Evolutionary conservation across 257 asterid species (phyloP).

Genomic region (Fraxinus americana): DNA sequence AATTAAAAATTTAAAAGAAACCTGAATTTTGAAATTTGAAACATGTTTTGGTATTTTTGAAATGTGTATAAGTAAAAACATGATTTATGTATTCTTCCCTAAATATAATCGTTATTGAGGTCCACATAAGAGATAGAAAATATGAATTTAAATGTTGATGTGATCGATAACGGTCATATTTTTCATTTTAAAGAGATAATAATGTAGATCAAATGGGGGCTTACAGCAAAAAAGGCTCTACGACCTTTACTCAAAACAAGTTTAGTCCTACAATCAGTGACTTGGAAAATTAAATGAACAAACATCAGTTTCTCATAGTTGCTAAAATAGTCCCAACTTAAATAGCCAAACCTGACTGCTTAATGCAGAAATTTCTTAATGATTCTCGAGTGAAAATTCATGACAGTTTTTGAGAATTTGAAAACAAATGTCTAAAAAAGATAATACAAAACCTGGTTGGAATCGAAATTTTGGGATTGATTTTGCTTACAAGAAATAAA

Average conservation of each 20-base stretch:
- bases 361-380: conserved; percentile 22
- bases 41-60: too few species aligned
- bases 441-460: conserved; percentile 30
- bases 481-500: conserved; percentile 32
- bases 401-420: background rate
- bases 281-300: background rate
- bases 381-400: conserved; percentile 7
- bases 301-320: conserved; percentile 38
- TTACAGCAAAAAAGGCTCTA: conserved; percentile 65
- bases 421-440: background rate
- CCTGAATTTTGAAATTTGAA: too few species aligned
- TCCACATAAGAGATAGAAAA: too few species aligned
- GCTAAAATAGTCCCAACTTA: conserved; percentile 63
- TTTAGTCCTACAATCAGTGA: background rate
- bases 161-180: too few species aligned
- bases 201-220: too few species aligned
- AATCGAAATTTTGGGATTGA: conserved; percentile 15
- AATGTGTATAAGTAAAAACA: too few species aligned
- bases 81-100: too few species aligned
- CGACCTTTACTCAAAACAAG: conserved; percentile 38
- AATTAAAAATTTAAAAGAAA: too few species aligned
- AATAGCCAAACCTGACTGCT: conserved; percentile 53
- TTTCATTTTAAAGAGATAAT: too few species aligned
- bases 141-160: too few species aligned
- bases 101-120: too few species aligned